Conservation (phyloP, 257 asterid species). For the Solanum raphanifolium region DNA sequence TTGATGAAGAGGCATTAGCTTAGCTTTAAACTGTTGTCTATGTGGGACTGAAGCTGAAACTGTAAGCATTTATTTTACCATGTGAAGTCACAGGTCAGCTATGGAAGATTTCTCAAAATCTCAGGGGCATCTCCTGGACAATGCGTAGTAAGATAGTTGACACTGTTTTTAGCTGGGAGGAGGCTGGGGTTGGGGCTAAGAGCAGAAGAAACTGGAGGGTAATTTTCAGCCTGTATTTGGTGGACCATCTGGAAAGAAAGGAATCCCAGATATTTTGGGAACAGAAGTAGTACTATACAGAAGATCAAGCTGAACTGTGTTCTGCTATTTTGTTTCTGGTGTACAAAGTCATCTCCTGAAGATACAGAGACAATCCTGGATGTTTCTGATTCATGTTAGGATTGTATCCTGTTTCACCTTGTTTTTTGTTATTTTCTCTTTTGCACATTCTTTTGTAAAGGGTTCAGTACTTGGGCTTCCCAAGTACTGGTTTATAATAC, state of each 20-base stretch:
- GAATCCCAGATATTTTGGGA: neutral
- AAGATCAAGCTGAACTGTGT: neutral
- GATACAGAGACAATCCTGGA: neutral
- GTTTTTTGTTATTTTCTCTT: neutral
- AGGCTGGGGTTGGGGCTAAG: neutral
- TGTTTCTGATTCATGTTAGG: neutral
- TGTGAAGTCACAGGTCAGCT: neutral
- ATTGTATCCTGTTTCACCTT: neutral
- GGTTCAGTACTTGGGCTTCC: neutral
- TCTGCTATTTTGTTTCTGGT: neutral
- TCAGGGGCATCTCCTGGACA: neutral
- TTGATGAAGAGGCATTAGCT: neutral
- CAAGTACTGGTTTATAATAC: neutral
- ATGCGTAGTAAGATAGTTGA: neutral
- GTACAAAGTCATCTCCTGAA: neutral
- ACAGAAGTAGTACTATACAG: neutral
- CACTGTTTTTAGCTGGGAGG: neutral
- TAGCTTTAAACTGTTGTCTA: neutral
- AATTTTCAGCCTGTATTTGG: neutral
- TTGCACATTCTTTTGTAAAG: neutral
- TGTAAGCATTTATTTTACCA: neutral
- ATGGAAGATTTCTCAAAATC: neutral
- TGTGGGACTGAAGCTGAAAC: neutral
- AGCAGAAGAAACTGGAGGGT: neutral
- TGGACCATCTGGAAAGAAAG: neutral